Conservation (phyloP, 495 filamentous ascomycete species). For the Aspergillus haitiensis region DNA sequence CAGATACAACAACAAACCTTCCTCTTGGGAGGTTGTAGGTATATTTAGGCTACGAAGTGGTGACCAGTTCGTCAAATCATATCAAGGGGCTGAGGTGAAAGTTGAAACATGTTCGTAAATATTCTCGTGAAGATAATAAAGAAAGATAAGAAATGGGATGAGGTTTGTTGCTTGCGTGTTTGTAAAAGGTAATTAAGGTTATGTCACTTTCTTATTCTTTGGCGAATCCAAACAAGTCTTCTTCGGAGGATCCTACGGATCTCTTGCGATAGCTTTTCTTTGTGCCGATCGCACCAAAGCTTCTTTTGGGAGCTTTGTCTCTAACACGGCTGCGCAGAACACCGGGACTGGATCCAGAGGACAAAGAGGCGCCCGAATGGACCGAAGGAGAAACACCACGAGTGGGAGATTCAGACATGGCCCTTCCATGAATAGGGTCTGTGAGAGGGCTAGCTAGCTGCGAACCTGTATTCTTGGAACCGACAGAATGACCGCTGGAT, state of each 20-base stretch:
- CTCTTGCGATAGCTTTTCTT: constrained; percentile 19
- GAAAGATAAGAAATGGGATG: constrained; percentile 12
- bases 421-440: constrained; percentile 14
- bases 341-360: constrained; percentile 21
- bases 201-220: constrained; percentile 4
- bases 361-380: constrained; percentile 16
- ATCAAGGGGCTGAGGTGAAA: neutral
- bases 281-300: constrained; percentile 20
- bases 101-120: neutral
- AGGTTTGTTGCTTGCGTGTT: constrained; percentile 3
- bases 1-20: constrained; percentile 19
- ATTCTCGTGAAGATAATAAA: constrained; percentile 8
- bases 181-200: neutral
- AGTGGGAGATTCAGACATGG: constrained; percentile 22
- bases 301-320: constrained; percentile 11
- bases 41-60: constrained; percentile 23
- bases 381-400: constrained; percentile 26
- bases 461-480: constrained; percentile 20
- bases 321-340: constrained; percentile 15
- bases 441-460: constrained; percentile 22
- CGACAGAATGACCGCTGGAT: constrained; percentile 17
- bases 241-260: constrained; percentile 22
- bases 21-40: constrained; percentile 13
- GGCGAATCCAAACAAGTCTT: constrained; percentile 21
- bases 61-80: constrained; percentile 13